Evolutionary conservation across 2,329 filamentous ascomycete genomes (phyloP), one percentile per base, ranked within the genome.

Genomic region (Rasamsonia emersonii): DNA sequence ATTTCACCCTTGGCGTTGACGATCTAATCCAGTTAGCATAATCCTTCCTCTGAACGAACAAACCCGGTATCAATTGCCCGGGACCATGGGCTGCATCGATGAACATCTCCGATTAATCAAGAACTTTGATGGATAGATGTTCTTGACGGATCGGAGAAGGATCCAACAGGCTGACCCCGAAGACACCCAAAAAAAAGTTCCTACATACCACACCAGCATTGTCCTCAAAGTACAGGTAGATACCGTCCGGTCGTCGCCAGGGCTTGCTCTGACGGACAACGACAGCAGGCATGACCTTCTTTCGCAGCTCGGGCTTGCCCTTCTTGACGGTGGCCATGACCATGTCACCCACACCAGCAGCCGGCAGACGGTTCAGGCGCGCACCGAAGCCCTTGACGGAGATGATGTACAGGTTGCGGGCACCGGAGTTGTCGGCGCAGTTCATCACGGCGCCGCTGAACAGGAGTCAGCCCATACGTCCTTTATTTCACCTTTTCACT

Each of bases 1-100:
- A 98, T 98, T 76, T 98, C 91, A 73, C 91, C 91, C 84, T 98
- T 98, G 70, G 89, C 86, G 78, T 98, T 98, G 77, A 98, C 91
- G 62, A 98, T 98, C 84, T 91, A 32, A 30, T 5, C 18, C 3
- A 23, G n/a, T 16, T 24, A 17, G n/a, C n/a, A n/a, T n/a, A n/a
- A n/a, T n/a, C n/a, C n/a, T n/a, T n/a, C n/a, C n/a, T n/a, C n/a
- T n/a, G n/a, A n/a, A n/a, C n/a, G n/a, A n/a, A n/a, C n/a, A n/a
- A n/a, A n/a, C n/a, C n/a, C n/a, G n/a, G n/a, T n/a, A n/a, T n/a
- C n/a, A n/a, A n/a, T n/a, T n/a, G n/a, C n/a, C n/a, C n/a, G n/a
- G n/a, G n/a, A n/a, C n/a, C n/a, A n/a, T n/a, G n/a, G n/a, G n/a
- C n/a, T n/a, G n/a, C n/a, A n/a, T n/a, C n/a, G n/a, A n/a, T n/a